Evolutionary conservation across 805 yeast genomes (phyloP), one percentile per base, ranked within the genome.

Genomic region (Hanseniaspora guilliermondii): DNA sequence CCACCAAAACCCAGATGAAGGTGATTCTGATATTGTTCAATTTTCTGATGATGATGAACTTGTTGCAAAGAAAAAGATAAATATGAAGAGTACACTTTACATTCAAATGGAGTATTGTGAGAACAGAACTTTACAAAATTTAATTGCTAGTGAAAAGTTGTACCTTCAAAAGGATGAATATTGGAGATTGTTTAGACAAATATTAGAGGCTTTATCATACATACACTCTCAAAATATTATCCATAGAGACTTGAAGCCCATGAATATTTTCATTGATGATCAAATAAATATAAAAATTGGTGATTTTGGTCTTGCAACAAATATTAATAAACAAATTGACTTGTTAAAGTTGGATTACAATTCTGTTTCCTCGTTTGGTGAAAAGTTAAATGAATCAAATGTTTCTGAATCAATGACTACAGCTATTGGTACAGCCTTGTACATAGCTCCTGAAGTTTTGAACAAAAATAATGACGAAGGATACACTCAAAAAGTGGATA

Each of bases 71-170:
- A 53, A 25, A 57, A 46, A 38, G 24, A 41, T 9, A 36, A 41
- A 11, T 71, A 70, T 56, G 66, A 70, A 45, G 58, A 84, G 89
- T 53, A 87, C 95, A 0, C 68, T 93, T 32, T 93, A 86, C 65
- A 93, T 93, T 60, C 99, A 93, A 64, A 93, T 93, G 99, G 98
- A 93, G 66, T 93, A 93, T 62, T 93, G 99, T 69, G 98, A 93
- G 63, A 93, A 91, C 64, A 87, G 86, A 56, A 91, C 99, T 0
- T 69, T 93, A 30, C 76, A 77, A 50, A 96, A 93, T 68, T 70
- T 93, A 57, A 91, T 93, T 47, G 77, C 75, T 53, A 77, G 79
- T 40, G 86, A 83, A 56, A 88, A 87, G 0, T 72, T 93, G 12
- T 85, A 82, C 4, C 70, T 70, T 9, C 79, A 85, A 48, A 72